These are phyloP conservation scores for Suillus clintonianus DNA, from an alignment of 768 basidiomycete genomes.

Conservation along the genomic window DNA sequence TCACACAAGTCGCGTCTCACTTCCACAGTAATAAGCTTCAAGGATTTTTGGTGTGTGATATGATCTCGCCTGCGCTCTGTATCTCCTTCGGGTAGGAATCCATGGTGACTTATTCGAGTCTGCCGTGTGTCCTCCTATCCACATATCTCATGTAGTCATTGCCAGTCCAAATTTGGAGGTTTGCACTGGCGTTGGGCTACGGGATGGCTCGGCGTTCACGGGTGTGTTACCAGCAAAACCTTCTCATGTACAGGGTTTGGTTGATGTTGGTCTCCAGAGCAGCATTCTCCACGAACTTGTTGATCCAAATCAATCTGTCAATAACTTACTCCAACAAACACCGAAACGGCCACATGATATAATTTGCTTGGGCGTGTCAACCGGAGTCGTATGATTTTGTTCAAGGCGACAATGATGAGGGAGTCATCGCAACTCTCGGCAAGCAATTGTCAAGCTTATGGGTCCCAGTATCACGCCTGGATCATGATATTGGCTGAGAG, in stretches of 20 bases:
- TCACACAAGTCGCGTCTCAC: not conserved
- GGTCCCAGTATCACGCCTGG: constrained; percentile 50
- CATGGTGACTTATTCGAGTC: constrained; percentile 54
- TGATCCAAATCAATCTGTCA: constrained; percentile 40
- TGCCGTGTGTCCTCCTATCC: constrained; percentile 40
- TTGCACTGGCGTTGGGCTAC: constrained; percentile 57
- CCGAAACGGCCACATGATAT: constrained; percentile 19
- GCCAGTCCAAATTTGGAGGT: constrained; percentile 51
- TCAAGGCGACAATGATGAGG: constrained; percentile 33
- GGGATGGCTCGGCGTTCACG: constrained; percentile 50
- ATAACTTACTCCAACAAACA: constrained; percentile 53
- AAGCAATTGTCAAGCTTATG: constrained; percentile 41
- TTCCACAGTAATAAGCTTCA: not conserved
- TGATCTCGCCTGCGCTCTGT: constrained; percentile 51
- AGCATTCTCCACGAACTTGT: constrained; percentile 48
- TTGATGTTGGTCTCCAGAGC: constrained; percentile 37
- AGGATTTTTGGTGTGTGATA: constrained; percentile 56
- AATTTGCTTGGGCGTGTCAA: constrained; percentile 15
- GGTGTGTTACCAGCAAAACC: constrained; percentile 27
- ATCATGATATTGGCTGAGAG: constrained; percentile 37
- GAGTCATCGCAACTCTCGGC: constrained; percentile 29
- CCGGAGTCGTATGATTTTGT: constrained; percentile 46
- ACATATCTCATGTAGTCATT: not conserved
- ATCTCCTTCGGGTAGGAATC: constrained; percentile 43
- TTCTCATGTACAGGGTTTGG: not conserved